phyloP scores from a whole-genome alignment of 768 basidiomycete species.

The Dioszegia crocea region DNA sequence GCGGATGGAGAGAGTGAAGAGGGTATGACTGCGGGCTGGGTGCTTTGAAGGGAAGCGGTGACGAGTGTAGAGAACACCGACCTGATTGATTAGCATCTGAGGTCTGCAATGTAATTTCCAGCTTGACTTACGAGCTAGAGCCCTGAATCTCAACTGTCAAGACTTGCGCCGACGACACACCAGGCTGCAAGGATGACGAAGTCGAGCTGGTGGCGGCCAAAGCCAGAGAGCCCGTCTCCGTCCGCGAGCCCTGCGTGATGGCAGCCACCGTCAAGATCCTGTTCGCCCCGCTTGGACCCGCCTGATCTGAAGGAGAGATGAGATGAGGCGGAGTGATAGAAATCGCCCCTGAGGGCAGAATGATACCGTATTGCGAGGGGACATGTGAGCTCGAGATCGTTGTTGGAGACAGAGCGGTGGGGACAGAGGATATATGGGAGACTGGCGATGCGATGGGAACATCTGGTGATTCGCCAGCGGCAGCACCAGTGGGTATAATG shows the following conservation, averaged over 20 bases:
- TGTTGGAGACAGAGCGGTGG: no score
- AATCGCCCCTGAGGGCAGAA: neutral
- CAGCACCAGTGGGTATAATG: neutral
- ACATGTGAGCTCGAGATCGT: no score
- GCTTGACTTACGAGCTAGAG: neutral
- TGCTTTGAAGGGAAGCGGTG: neutral
- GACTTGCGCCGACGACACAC: neutral
- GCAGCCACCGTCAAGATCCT: neutral
- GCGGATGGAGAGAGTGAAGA: neutral
- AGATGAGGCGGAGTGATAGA: neutral
- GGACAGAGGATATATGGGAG: no score
- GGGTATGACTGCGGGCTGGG: neutral
- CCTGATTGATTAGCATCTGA: neutral
- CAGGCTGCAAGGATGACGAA: neutral
- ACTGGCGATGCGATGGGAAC: no score
- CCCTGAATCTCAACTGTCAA: neutral
- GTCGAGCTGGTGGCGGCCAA: neutral
- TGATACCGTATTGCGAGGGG: neutral
- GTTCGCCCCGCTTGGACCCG: neutral
- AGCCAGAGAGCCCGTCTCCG: neutral
- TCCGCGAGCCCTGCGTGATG: neutral
- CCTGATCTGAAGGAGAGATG: neutral
- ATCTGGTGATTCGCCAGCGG: no score
- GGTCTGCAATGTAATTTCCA: no score
- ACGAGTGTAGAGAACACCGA: neutral